These are phyloP conservation scores for Hirsutella rhossiliensis DNA, from an alignment of 2,329 filamentous ascomycete species.

Conservation along the genomic window DNA sequence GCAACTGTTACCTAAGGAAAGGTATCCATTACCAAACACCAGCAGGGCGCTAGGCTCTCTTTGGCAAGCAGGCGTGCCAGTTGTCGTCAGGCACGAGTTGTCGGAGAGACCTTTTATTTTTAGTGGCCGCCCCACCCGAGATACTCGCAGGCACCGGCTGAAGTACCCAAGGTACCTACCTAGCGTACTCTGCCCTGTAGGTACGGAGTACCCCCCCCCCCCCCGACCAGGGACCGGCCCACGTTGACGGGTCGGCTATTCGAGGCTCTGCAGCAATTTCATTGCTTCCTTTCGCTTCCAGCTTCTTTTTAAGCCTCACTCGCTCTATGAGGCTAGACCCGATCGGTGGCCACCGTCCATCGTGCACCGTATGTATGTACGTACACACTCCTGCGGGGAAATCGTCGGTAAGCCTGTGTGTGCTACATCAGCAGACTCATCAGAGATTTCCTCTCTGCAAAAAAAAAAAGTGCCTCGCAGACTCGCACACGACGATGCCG, in stretches of 20 bases:
- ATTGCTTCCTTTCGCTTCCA: slow-evolving; percentile 5
- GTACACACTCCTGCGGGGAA: not conserved
- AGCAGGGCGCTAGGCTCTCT: slow-evolving; percentile 14
- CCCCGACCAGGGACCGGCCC: not conserved
- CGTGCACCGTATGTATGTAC: too few relatives aligned
- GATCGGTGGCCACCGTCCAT: slow-evolving; percentile 3
- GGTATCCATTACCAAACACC: slow-evolving; percentile 19
- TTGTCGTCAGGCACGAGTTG: slow-evolving; percentile 13
- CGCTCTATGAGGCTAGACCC: slow-evolving; percentile 4
- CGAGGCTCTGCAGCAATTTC: slow-evolving; percentile 16
- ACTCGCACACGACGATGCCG: not conserved
- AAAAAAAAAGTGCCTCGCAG: too few relatives aligned
- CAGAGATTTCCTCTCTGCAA: slow-evolving; percentile 8
- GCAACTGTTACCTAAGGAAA: not conserved
- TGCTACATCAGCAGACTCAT: slow-evolving; percentile 9
- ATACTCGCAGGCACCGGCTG: too few relatives aligned
- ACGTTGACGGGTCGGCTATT: slow-evolving; percentile 16
- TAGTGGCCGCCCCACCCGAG: not conserved
- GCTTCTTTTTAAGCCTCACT: slow-evolving; percentile 3
- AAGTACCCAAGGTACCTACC: too few relatives aligned
- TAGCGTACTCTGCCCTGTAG: too few relatives aligned
- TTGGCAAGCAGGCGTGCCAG: slow-evolving; percentile 13
- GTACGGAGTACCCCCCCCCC: too few relatives aligned
- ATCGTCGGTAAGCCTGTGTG: slow-evolving; percentile 3
- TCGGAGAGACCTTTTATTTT: not conserved